phyloP scores from a whole-genome alignment of 2,329 filamentous ascomycete genomes.

The Septoria petroselini region DNA sequence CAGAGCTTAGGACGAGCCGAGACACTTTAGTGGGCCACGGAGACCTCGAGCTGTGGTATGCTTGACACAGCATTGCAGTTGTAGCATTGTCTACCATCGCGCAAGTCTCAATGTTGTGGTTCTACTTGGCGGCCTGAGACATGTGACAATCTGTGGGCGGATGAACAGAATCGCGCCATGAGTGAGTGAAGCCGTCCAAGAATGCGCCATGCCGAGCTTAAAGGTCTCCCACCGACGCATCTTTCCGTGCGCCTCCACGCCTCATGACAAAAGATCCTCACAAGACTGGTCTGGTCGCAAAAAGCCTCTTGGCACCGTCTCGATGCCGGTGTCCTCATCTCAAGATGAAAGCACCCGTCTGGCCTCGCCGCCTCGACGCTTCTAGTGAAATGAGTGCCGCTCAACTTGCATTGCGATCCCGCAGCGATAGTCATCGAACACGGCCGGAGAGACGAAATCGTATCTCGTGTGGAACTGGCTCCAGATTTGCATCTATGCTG shows the following conservation, averaged over 20 bases:
- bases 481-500: not conserved
- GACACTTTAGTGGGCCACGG: not conserved
- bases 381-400: not conserved
- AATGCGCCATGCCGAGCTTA: slow-evolving; percentile 6
- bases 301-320: not conserved
- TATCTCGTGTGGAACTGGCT: not conserved
- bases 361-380: slow-evolving; percentile 1
- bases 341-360: slow-evolving; percentile 1
- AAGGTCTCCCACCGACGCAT: slow-evolving; percentile 3
- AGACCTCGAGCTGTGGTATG: not conserved
- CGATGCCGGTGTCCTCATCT: not conserved
- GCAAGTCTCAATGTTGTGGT: no score
- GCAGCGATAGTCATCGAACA: not conserved
- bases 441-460: not conserved
- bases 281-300: slow-evolving; percentile 10
- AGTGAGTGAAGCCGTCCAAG: not conserved
- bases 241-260: slow-evolving; percentile 6
- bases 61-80: not conserved
- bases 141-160: not conserved
- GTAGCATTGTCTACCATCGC: not conserved
- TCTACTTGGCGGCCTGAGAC: not conserved
- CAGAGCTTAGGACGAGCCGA: not conserved
- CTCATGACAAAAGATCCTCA: not conserved
- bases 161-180: slow-evolving; percentile 1
- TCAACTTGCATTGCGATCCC: not conserved